These are phyloP conservation scores for Backusella sp. DNA, from an alignment of 192 early-diverging fungal genomes.

Conservation along the genomic window DNA sequence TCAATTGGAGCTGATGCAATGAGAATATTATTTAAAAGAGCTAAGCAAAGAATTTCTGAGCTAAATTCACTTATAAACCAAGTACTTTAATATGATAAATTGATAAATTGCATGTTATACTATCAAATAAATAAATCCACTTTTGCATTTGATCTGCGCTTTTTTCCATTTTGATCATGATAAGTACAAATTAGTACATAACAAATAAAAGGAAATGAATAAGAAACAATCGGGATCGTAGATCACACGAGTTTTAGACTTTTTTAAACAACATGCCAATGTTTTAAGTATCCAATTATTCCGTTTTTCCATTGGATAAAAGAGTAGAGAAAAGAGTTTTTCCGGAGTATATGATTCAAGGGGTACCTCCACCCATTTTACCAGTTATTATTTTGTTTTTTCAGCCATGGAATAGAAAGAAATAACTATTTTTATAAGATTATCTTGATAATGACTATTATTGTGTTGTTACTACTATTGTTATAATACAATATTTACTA, in stretches of 20 bases:
- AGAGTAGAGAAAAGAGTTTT: background rate
- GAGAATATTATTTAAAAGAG: background rate
- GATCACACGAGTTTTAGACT: constrained; percentile 5
- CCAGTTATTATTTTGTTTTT: background rate
- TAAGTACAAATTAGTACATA: background rate
- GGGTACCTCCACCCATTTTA: background rate
- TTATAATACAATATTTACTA: too few species aligned
- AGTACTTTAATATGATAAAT: background rate
- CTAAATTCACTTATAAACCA: background rate
- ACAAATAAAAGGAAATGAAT: background rate
- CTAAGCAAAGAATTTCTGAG: background rate
- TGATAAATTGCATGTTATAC: background rate
- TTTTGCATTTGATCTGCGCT: background rate
- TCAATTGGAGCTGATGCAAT: constrained; percentile 32
- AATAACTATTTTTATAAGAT: background rate
- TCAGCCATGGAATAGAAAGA: background rate
- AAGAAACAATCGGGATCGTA: background rate
- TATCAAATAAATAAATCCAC: background rate
- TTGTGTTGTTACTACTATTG: too few species aligned
- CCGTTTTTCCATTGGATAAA: background rate
- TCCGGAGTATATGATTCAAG: background rate
- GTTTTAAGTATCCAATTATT: background rate
- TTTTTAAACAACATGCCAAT: background rate
- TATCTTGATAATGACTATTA: background rate
- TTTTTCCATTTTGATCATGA: background rate